Conservation (phyloP, 352 stramenopile species). For the Globisporangium nodosum region DNA sequence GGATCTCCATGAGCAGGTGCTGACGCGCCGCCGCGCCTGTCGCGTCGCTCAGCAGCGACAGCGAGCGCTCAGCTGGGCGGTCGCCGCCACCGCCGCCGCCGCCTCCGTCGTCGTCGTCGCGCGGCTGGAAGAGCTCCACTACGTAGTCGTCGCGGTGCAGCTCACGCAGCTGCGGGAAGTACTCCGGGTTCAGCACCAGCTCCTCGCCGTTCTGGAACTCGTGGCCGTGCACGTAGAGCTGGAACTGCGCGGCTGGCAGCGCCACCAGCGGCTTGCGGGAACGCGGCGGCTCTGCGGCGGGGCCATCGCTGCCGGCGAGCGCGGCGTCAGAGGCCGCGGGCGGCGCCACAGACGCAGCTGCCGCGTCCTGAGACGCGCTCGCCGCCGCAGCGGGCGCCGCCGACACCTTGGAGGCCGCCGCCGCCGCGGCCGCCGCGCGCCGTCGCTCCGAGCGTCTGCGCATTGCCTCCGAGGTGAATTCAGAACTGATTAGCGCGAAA, state of each 20-base stretch:
- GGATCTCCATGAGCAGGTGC: constrained; percentile 77
- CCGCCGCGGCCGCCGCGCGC: constrained; percentile 26
- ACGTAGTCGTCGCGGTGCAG: constrained; percentile 70
- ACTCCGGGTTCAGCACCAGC: constrained; percentile 77
- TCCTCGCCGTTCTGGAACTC: constrained; percentile 81
- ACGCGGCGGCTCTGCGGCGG: constrained; percentile 1
- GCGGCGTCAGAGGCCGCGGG: constrained; percentile 8
- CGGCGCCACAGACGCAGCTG: neutral
- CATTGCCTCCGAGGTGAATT: constrained; percentile 14
- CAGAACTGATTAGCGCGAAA: neutral
- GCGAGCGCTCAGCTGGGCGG: constrained; percentile 12
- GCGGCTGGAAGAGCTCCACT: constrained; percentile 74
- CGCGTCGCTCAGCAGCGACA: constrained; percentile 7
- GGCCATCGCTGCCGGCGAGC: neutral
- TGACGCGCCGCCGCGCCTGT: constrained; percentile 25
- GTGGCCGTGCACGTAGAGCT: constrained; percentile 76
- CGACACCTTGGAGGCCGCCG: constrained; percentile 8
- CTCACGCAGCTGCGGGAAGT: constrained; percentile 68
- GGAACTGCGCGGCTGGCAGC: constrained; percentile 56
- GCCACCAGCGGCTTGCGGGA: constrained; percentile 39
- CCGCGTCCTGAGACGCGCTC: neutral
- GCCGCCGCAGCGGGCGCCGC: constrained; percentile 4
- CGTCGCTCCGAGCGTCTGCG: constrained; percentile 45
- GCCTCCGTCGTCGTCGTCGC: constrained; percentile 8
- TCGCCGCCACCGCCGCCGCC: constrained; percentile 3